Evolutionary conservation across 768 basidiomycete genomes (phyloP), one percentile per base, ranked within the genome.

Genomic region (Fistulinella prunicolor): DNA sequence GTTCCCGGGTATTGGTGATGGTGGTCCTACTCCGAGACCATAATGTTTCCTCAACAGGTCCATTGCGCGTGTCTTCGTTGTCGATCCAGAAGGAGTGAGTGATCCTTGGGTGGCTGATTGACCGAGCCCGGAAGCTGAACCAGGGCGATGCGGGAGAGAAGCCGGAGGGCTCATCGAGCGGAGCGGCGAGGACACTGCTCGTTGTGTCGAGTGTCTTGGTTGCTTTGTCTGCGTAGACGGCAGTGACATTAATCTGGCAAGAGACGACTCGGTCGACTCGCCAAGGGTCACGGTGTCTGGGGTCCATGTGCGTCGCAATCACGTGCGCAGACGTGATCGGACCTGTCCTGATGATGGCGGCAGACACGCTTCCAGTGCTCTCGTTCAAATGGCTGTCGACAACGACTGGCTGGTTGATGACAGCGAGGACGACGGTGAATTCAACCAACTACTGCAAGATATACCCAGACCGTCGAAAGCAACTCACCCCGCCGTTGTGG

Each of bases 41-140:
- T 94, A 94, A 60, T 94, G 91, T 55, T 89, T 90, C 58, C 92
- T 74, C 43, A 94, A 60, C 41, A 93, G 64, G 62, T 92, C 89
- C 55, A 85, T 75, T 12, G 90, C 90, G 14, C 83, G 73, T 17
- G 77, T 71, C 58, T 82, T 83, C 19, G 62, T 51, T 26, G 62
- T 58, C 20, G 67, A 63, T 35, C 65, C 64, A 10, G 68, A 59
- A 22, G 72, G 53, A 17, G 65, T 42, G 21, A 56, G 48, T n/a
- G 58, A 42, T 34, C 51, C 58, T 34, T 60, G 57, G 7, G 67
- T 55, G 34, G 51, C 46, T 55, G 59, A 32, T 57, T 57, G 42
- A 46, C 54, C 28, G 63, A 51, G 45, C 40, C 53, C 50, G 44
- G 57, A 34, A 32, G 32, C 45, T 28, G 56, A 42, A 46, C 30